Conservation (phyloP, 2,329 filamentous ascomycete species). For the Davidsoniella virescens region DNA sequence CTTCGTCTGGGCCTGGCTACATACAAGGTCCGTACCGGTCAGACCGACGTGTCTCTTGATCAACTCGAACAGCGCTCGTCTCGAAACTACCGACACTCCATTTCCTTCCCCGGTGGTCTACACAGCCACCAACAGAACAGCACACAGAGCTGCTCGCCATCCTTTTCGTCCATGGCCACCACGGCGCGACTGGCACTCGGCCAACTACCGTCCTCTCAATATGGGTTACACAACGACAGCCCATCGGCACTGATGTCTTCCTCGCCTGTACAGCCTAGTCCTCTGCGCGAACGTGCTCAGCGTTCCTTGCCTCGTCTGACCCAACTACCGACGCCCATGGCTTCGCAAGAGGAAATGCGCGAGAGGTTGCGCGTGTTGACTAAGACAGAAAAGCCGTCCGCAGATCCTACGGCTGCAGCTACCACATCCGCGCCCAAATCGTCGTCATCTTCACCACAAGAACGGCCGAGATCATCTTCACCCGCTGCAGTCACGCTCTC, state of each 20-base stretch:
- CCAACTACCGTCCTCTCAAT: not conserved
- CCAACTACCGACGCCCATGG: slow-evolving; percentile 4
- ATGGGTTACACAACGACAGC: not conserved
- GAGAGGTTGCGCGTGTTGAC: not conserved
- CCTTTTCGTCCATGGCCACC: not conserved
- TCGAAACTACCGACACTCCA: slow-evolving; percentile 51
- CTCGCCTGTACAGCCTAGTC: slow-evolving; percentile 5
- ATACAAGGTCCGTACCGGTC: slow-evolving; percentile 62
- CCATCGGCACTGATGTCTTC: slow-evolving; percentile 5
- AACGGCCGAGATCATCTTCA: not conserved
- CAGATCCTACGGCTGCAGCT: not conserved
- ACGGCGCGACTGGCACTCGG: not conserved
- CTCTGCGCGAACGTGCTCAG: slow-evolving; percentile 1
- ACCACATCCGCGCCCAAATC: not conserved
- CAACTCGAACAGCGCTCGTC: slow-evolving; percentile 35
- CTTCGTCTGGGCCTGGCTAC: slow-evolving; percentile 54
- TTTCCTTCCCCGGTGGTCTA: slow-evolving; percentile 46
- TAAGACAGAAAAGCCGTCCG: not conserved
- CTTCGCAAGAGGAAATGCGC: slow-evolving; percentile 1
- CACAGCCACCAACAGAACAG: not conserved
- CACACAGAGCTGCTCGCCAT: not conserved
- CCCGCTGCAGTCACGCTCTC: not conserved
- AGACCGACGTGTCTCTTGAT: slow-evolving; percentile 48
- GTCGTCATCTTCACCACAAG: not conserved
- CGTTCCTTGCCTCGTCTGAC: not conserved